Evolutionary conservation across 1,284 basidiomycete species (phyloP), one percentile per base, ranked within the genome.

Genomic region (Naganishia sp.): DNA sequence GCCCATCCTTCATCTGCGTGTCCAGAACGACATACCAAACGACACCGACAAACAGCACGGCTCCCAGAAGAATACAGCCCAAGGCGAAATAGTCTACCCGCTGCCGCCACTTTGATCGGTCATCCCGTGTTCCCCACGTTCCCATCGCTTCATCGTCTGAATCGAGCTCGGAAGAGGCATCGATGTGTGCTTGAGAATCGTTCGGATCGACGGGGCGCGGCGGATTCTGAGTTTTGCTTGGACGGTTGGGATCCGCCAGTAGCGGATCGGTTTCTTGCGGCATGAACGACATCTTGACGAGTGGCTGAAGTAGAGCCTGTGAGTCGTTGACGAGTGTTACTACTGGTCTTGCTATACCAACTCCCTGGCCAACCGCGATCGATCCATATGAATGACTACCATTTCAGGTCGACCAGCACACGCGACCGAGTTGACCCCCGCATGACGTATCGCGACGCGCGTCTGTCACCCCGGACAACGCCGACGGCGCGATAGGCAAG

Each of bases 11-110:
- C 39, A 71, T 69, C 41, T 72, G 67, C 28, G 68, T 69, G 21
- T 65, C 69, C 42, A 76, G 68, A 41, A 77, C 72, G 31, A 76
- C 68, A 49, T 73, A 71, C 67, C 71, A 72, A 25, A 73, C 75
- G 11, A 73, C 55, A 23, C 73, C 72, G 6, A 76, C 67, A 67
- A 79, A 77, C 43, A 79, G 70, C 2, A 63, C 9, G 21, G 58
- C 43, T 4, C 66, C 60, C 18, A 67, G 23, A 17, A 53, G 25
- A 28, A 67, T 54, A 17, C 61, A 58, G 18, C n/a, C 32, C 42
- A 58, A n/a, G 9, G 62, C 62, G 41, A 55, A 49, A n/a, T 60
- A 50, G 47, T 64, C 66, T 6, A 65, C 35, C 42, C 45, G 39
- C 23, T 43, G 31, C 50, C 62, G 50, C 52, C 46, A 51, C 15